Base-by-base conservation (phyloP, 495 filamentous ascomycete species). In the Penicillium robsamsonii region DNA sequence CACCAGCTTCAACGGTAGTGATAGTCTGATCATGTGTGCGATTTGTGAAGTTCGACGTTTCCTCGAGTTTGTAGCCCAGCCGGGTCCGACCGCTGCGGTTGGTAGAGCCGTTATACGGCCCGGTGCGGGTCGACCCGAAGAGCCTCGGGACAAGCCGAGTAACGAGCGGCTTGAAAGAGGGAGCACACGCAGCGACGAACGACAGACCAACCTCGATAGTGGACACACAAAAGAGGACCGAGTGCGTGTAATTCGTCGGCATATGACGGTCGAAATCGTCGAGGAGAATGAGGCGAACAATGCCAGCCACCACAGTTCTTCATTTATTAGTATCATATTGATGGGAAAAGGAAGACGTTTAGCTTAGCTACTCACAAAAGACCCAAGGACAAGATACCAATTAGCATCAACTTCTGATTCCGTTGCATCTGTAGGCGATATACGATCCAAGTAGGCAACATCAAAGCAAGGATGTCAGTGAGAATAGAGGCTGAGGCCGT, bases 141-240 rank as follows among this genome's bases (percentile, higher is more conserved):
- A 59, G 42, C 24, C 35, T 56, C 12, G 60, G 60, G 20, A 59
- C 29, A 31, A 59, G 31, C 20, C 56, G 57, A 15, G 43, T 33
- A 35, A 64, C 12, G 25, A 62, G 46, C 12, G 61, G 50, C 18
- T 64, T 61, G 18, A 64, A 52, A 12, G 64, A 47, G 5, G 64
- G 62, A 11, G 55, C 59, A 46, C 62, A 80, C n/a, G 76, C 76
- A 12, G 76, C 76, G 29, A 81, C 75, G 47, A 80, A 65, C 2
- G 75, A 75, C 2, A 82, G 60, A 57, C 80, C 78, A 10, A 74
- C 74, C 58, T 81, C 79, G 30, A 82, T 74, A 29, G 70, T 78
- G 0, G 75, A 79, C 3, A 72, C 73, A 17, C 74, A 70, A 55
- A 80, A 81, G 10, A 75, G 69, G 20, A 80, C 71, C 56, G 71